phyloP scores from a whole-genome alignment of 75 land plant genomes.

The Selaginella moellendorffii region DNA sequence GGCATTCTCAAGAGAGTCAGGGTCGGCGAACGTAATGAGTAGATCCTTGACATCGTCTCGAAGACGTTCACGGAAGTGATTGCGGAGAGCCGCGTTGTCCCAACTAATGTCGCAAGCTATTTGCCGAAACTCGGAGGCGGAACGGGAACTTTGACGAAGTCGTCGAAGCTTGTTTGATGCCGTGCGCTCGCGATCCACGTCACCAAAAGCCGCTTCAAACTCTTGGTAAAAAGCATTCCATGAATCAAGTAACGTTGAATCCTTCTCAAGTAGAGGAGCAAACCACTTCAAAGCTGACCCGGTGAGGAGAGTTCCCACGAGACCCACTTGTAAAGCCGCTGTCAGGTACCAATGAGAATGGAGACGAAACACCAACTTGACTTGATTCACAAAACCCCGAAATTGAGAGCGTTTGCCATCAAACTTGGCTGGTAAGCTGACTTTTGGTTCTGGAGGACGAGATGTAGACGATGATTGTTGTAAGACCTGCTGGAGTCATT shows the following conservation, averaged over 20 bases:
- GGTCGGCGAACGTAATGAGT: neutral
- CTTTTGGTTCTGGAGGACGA: neutral
- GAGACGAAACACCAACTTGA: neutral
- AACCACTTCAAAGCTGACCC: neutral
- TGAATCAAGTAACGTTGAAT: neutral
- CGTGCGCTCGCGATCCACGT: neutral
- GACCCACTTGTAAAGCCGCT: neutral
- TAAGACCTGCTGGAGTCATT: too few species aligned
- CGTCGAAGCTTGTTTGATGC: neutral
- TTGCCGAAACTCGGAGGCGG: neutral
- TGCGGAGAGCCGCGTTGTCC: neutral
- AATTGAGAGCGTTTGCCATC: neutral
- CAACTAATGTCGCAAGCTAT: neutral
- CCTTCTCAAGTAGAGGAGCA: neutral
- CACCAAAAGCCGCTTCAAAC: neutral
- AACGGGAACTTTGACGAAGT: neutral
- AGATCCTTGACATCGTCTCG: neutral
- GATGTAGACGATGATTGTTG: neutral
- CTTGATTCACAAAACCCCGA: neutral
- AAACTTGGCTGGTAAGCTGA: neutral
- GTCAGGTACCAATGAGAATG: neutral
- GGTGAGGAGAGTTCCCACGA: neutral
- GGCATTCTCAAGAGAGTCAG: neutral
- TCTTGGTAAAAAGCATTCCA: neutral
- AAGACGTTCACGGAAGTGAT: neutral